phyloP scores from a whole-genome alignment of 805 yeast genomes.

The Clavispora asparagi region DNA sequence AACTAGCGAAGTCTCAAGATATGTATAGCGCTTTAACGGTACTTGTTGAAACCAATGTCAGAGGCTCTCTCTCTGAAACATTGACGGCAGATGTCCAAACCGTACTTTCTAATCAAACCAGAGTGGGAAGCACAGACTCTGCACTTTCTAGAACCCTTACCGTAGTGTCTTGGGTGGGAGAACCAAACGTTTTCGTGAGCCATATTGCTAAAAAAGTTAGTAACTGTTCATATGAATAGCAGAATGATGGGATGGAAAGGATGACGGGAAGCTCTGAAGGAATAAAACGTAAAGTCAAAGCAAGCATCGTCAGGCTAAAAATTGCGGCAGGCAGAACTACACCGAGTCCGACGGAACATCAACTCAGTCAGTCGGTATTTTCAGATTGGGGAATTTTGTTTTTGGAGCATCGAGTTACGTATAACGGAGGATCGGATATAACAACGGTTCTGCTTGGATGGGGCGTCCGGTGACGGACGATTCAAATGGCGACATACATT shows the following conservation, averaged over 20 bases:
- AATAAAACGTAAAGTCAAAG: too few relatives aligned
- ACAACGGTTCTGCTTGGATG: too few relatives aligned
- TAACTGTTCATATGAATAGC: constrained; percentile 8
- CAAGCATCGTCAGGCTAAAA: too few relatives aligned
- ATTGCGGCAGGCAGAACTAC: too few relatives aligned
- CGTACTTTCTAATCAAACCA: constrained; percentile 99
- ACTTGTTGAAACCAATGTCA: constrained; percentile 99
- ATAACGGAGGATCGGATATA: too few relatives aligned
- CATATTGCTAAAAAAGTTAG: constrained; percentile 61
- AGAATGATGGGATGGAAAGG: too few relatives aligned
- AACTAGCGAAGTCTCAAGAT: not conserved
- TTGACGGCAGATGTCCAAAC: constrained; percentile 99
- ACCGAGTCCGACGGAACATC: too few relatives aligned
- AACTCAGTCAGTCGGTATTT: too few relatives aligned
- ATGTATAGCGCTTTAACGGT: constrained; percentile 61
- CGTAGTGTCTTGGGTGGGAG: constrained; percentile 99
- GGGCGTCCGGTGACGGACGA: not conserved
- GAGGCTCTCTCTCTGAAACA: constrained; percentile 99
- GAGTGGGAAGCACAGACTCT: constrained; percentile 98
- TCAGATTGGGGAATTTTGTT: too few relatives aligned
- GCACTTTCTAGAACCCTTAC: constrained; percentile 99
- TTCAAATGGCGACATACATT: constrained; percentile 1
- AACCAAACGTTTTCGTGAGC: constrained; percentile 99
- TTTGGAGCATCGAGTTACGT: too few relatives aligned
- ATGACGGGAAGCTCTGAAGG: too few relatives aligned